Conservation (phyloP, 306 rosid genomes). For the Dalbergia cultrata region DNA sequence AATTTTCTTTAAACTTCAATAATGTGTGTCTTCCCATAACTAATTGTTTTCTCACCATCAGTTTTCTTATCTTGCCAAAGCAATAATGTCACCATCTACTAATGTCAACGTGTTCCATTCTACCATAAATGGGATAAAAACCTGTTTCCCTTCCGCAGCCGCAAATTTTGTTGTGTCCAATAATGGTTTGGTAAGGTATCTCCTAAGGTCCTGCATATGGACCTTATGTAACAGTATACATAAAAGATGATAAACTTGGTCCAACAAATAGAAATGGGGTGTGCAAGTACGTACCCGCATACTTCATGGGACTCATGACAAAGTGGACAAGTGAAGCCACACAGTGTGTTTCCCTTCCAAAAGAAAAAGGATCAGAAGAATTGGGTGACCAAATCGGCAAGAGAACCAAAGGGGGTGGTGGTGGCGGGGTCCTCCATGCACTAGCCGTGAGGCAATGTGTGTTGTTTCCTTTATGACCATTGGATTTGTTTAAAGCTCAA, state of each 20-base stretch:
- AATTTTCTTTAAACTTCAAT: conserved; percentile 10
- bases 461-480: conserved; percentile 44
- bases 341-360: background rate
- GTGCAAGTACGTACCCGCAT: background rate
- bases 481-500: conserved; percentile 36
- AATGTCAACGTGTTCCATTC: background rate
- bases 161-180: background rate
- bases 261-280: background rate
- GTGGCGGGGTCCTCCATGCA: conserved; percentile 39
- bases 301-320: background rate
- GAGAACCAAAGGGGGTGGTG: conserved; percentile 8
- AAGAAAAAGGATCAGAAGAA: conserved; percentile 16
- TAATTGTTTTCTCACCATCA: background rate
- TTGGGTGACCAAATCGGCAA: conserved; percentile 35
- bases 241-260: background rate
- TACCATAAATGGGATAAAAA: background rate
- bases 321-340: conserved; percentile 4
- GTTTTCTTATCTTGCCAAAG: conserved; percentile 5
- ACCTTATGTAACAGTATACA: no score
- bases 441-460: conserved; percentile 41
- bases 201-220: background rate
- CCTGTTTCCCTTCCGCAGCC: background rate
- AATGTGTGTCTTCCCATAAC: background rate
- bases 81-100: background rate
- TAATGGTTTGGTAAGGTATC: background rate